Evolutionary conservation across 2,329 filamentous ascomycete genomes (phyloP), one percentile per base, ranked within the genome.

Genomic region (Daldinia eschscholtzii): DNA sequence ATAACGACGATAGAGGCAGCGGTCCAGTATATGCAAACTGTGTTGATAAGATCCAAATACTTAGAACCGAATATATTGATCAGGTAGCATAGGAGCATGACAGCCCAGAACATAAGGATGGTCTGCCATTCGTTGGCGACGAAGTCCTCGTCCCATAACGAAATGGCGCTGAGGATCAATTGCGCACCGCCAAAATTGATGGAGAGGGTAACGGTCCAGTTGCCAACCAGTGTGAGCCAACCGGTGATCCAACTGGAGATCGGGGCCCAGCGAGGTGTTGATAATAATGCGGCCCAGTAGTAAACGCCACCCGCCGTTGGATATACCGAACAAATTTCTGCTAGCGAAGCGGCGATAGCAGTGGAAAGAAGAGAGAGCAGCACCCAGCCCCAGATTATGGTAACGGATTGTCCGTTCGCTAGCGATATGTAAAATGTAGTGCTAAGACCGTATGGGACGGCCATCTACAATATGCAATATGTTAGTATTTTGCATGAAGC

Each of bases 1-100:
- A 82, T 77, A 56, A 82, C 78, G 55, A 92, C 67, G 3, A 92
- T 89, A 46, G 87, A 89, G 0, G 85, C 84, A 0, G 81, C 86
- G 0, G 91, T 93, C 91, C 91, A 93, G 76, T 88, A 91, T 61
- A 92, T 92, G 77, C 91, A 92, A 53, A 92, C 79, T 73, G 91
- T 92, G 76, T 92, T 92, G 76, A 93, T 90, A 60, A 91, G 72
- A 75, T 92, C 89, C 56, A 93, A 80, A 61, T 82, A 75, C 60
- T 83, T 86, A 4, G 88, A 83, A 0, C 84, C 85, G 73, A 92
- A 92, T 23, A 89, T 84, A 76, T 92, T 93, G 57, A 92, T 83
- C 7, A 84, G 69, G 73, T 89, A 89, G 74, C 88, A 91, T 28
- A 92, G 77, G 6, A 88, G 70, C 86, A 91, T 91, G 20, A 92